Evolutionary conservation across 495 filamentous ascomycete genomes (phyloP), one percentile per base, ranked within the genome.

Genomic region (Hapsidospora chrysogenum): DNA sequence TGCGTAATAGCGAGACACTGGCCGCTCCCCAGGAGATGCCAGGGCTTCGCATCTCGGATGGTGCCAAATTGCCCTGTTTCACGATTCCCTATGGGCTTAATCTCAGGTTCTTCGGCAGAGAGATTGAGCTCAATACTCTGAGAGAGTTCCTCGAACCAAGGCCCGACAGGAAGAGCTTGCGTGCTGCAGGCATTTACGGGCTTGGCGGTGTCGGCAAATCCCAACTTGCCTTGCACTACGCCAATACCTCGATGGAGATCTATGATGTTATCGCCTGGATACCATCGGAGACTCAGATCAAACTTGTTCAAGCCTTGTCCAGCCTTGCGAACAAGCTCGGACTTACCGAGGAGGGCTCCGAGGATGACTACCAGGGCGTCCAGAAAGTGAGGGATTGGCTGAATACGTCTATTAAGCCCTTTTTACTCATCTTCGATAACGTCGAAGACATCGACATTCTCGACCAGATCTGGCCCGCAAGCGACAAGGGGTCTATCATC

Each of bases 191-290:
- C 6, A 37, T 45, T 21, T 35, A 41, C 26, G 35, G 43, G 10
- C 43, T 41, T 16, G 39, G 43, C 10, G 43, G 43, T n/a, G 39
- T 41, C 2, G 38, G 39, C 2, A 45, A 41, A 28, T 31, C 39
- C 1, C 39, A 41, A 26, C 25, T 45, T 17, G 42, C 43, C 13
- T 31, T 45, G 10, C 43, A 41, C n/a, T 39, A 41, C 9, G 42
- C 42, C 38, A 37, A 37, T 23, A 31, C 22, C 2, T 41, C 37
- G 4, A 29, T 44, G 34, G 27, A 41, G 9, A 16, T 17, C 14
- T 44, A 40, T 16, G 2, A 41, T 9, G 17, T 38, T 9, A 41
- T 41, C 25, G 38, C 36, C 25, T 44, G 42, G 42, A 41, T 37
- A 10, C 22, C 39, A 2, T 20, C 34, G 14, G 34, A 41, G 3